phyloP scores from a whole-genome alignment of 2,329 filamentous ascomycete species.

The Aspergillus sclerotialis region DNA sequence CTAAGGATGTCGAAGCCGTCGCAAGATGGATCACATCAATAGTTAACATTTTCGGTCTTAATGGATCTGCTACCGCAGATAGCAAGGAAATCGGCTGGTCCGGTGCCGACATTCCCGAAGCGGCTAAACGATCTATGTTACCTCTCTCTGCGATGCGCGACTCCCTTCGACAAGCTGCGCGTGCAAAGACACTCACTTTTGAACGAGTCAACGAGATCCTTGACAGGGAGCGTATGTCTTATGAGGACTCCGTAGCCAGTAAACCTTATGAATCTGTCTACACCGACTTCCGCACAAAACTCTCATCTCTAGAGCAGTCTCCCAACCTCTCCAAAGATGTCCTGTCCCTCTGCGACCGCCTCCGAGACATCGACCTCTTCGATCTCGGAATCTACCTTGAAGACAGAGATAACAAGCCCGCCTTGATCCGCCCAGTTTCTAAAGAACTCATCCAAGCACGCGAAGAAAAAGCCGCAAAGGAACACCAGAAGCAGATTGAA shows the following conservation, averaged over 20 bases:
- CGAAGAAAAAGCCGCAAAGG: conserved; percentile 47
- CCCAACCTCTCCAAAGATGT: conserved; percentile 63
- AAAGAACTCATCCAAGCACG: conserved; percentile 49
- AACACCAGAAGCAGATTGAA: conserved; percentile 41
- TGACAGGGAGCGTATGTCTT: conserved; percentile 16
- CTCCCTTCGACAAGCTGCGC: conserved; percentile 50
- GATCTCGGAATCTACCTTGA: conserved; percentile 82
- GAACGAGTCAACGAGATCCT: conserved; percentile 35
- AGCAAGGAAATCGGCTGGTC: conserved; percentile 53
- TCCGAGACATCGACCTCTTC: conserved; percentile 75
- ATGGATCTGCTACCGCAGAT: conserved; percentile 32
- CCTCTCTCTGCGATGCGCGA: conserved; percentile 53
- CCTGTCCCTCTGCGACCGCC: conserved; percentile 67
- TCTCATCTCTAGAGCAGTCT: conserved; percentile 30
- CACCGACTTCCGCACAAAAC: conserved; percentile 34
- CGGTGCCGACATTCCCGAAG: conserved; percentile 55
- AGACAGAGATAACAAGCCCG: conserved; percentile 63
- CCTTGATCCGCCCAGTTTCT: conserved; percentile 64
- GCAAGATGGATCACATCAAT: conserved; percentile 78
- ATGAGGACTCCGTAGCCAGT: conserved; percentile 19
- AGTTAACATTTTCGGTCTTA: conserved; percentile 74
- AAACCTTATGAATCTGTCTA: conserved; percentile 44
- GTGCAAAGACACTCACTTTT: conserved; percentile 38
- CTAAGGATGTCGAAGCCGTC: conserved; percentile 45
- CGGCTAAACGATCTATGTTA: conserved; percentile 55